These are phyloP conservation scores for Quillaja saponaria DNA, from an alignment of 306 rosid species.

Conservation along the genomic window DNA sequence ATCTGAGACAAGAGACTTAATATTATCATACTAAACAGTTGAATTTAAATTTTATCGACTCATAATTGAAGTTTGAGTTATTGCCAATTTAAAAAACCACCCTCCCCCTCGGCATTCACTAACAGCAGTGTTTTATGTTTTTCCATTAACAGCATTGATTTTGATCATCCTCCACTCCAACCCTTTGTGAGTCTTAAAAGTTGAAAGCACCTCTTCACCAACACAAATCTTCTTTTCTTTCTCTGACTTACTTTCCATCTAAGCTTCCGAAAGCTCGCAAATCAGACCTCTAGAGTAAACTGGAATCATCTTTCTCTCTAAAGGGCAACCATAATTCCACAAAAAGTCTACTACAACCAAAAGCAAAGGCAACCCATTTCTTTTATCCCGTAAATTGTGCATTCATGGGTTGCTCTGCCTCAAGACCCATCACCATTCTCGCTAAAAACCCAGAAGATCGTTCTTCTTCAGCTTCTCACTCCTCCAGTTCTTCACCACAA, in stretches of 20 bases:
- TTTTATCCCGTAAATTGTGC: constrained; percentile 1
- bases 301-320: constrained; percentile 1
- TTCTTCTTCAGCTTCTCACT: constrained; percentile 41
- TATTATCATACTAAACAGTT: too few relatives aligned
- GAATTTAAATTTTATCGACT: too few relatives aligned
- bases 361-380: constrained; percentile 10
- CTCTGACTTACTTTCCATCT: constrained; percentile 34
- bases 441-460: constrained; percentile 34
- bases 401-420: constrained; percentile 89
- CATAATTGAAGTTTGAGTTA: neutral
- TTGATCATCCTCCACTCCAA: constrained; percentile 36
- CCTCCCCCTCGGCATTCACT: neutral
- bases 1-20: too few relatives aligned
- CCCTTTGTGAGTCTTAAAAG: too few relatives aligned
- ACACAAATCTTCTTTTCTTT: constrained; percentile 25
- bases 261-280: constrained; percentile 30
- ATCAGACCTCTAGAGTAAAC: constrained; percentile 8
- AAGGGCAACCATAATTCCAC: constrained; percentile 20
- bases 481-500: constrained; percentile 48
- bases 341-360: constrained; percentile 20
- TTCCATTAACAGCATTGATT: constrained; percentile 30
- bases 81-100: neutral
- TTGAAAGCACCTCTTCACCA: constrained; percentile 50
- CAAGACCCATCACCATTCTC: constrained; percentile 56
- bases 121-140: constrained; percentile 6